Conservation (phyloP, 768 basidiomycete species). For the Neoboletus magnificus region DNA sequence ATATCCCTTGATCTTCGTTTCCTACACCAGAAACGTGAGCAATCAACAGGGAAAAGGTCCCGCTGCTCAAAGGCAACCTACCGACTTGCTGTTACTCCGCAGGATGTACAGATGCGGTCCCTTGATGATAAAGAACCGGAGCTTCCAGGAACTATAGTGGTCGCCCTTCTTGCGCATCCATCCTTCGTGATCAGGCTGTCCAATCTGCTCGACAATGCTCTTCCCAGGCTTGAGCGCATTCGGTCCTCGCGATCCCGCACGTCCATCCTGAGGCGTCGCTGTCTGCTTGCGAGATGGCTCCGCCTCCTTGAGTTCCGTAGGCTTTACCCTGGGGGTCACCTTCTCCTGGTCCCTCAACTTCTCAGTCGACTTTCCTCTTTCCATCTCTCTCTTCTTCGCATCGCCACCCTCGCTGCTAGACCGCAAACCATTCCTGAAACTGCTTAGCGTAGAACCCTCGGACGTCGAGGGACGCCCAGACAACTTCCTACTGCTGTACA, state of each 20-base stretch:
- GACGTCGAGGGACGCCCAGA: slow-evolving; percentile 37
- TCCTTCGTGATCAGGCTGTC: slow-evolving; percentile 82
- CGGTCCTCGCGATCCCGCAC: slow-evolving; percentile 25
- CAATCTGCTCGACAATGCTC: slow-evolving; percentile 88
- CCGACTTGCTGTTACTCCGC: slow-evolving; percentile 62
- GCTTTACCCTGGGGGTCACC: slow-evolving; percentile 11
- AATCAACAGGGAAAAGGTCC: not conserved
- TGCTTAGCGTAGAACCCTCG: slow-evolving; percentile 31
- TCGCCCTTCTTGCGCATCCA: slow-evolving; percentile 98
- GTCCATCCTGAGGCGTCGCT: slow-evolving; percentile 25
- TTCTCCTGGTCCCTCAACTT: slow-evolving; percentile 20
- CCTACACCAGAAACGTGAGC: slow-evolving; percentile 42
- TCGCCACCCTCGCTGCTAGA: slow-evolving; percentile 20
- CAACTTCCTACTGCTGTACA: slow-evolving; percentile 28
- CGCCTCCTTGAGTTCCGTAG: slow-evolving; percentile 33
- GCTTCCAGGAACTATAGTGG: slow-evolving; percentile 89
- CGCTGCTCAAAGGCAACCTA: slow-evolving; percentile 1
- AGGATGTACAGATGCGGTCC: slow-evolving; percentile 89
- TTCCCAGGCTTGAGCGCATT: slow-evolving; percentile 53
- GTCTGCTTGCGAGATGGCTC: slow-evolving; percentile 57
- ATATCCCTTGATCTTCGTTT: slow-evolving; percentile 95
- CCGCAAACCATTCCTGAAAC: slow-evolving; percentile 23
- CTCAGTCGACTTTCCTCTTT: slow-evolving; percentile 26
- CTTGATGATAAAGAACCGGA: slow-evolving; percentile 88
- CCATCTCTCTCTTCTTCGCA: slow-evolving; percentile 13